Evolutionary conservation across 2,329 filamentous ascomycete genomes (phyloP).

Genomic region (Boeremia exigua): DNA sequence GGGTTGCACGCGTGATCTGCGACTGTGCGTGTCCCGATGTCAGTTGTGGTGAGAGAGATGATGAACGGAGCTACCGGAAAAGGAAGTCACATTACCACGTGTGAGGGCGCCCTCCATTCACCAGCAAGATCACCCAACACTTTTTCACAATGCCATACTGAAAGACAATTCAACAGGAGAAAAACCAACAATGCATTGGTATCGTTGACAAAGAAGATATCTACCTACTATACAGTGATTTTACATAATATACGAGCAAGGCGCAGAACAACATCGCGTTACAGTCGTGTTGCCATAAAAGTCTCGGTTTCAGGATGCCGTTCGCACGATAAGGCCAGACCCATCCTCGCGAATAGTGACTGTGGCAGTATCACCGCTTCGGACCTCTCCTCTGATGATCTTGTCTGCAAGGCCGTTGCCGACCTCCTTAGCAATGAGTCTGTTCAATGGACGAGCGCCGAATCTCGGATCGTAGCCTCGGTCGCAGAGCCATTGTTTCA

Average conservation of each 20-base stretch:
- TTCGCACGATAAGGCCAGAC: slow-evolving; percentile 34
- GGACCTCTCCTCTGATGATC: slow-evolving; percentile 86
- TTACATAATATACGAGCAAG: slow-evolving; percentile 20
- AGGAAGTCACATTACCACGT: slow-evolving; percentile 22
- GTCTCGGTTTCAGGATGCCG: slow-evolving; percentile 15
- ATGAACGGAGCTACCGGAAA: neutral
- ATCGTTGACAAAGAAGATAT: slow-evolving; percentile 10
- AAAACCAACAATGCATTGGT: slow-evolving; percentile 2
- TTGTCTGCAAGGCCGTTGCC: slow-evolving; percentile 87
- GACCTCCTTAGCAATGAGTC: slow-evolving; percentile 88
- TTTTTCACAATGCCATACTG: neutral
- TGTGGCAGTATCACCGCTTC: slow-evolving; percentile 73
- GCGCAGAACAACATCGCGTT: slow-evolving; percentile 13
- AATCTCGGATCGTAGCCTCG: slow-evolving; percentile 90
- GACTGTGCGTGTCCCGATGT: neutral
- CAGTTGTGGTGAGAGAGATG: neutral
- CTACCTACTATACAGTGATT: slow-evolving; percentile 15
- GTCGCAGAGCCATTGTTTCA: slow-evolving; percentile 86
- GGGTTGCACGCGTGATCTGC: neutral
- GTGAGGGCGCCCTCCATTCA: slow-evolving; percentile 23
- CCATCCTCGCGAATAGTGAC: slow-evolving; percentile 68
- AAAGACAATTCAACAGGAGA: neutral
- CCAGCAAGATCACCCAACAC: neutral
- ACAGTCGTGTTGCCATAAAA: slow-evolving; percentile 33
- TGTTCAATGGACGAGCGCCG: slow-evolving; percentile 87